These are phyloP conservation scores for Hypoxylon sp. DNA, from an alignment of 2,329 filamentous ascomycete species.

Conservation along the genomic window DNA sequence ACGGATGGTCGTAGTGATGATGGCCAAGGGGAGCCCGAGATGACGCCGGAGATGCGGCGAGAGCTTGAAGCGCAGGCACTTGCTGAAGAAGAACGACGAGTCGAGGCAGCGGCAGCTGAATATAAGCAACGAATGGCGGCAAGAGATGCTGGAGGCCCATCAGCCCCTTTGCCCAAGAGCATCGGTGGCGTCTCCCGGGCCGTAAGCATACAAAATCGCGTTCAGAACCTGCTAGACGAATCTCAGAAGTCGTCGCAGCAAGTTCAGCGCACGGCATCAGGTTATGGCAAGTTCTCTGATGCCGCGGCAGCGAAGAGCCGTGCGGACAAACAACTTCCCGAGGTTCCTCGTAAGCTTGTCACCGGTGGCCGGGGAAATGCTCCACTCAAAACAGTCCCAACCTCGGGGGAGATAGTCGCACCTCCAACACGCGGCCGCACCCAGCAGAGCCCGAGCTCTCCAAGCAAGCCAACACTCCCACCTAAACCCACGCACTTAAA, in stretches of 20 bases:
- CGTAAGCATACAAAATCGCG: conserved; percentile 90
- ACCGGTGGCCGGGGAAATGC: conserved; percentile 43
- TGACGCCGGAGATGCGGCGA: conserved; percentile 89
- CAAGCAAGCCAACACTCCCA: conserved; percentile 67
- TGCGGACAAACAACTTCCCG: conserved; percentile 59
- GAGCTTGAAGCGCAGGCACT: conserved; percentile 88
- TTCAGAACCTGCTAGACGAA: conserved; percentile 87
- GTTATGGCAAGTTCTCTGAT: conserved; percentile 90
- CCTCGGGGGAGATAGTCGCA: conserved; percentile 44
- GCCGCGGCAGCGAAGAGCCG: conserved; percentile 57
- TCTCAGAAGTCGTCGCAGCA: conserved; percentile 71
- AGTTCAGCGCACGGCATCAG: conserved; percentile 81
- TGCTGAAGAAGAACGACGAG: conserved; percentile 89
- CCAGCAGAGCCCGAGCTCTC: conserved; percentile 51
- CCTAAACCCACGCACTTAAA: conserved; percentile 75
- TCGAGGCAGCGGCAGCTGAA: conserved; percentile 89
- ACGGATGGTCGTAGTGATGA: conserved; percentile 79
- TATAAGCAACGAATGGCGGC: conserved; percentile 83
- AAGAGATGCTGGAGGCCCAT: conserved; percentile 62
- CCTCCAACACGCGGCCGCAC: conserved; percentile 38
- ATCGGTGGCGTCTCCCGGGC: conserved; percentile 76
- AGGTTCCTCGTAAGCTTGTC: conserved; percentile 68
- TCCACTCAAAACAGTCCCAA: conserved; percentile 46
- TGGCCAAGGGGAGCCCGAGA: conserved; percentile 75
- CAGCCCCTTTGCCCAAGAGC: conserved; percentile 65